Base-by-base conservation (phyloP, 129 eudicot species). In the Pseudognaphalium luteoalbum region DNA sequence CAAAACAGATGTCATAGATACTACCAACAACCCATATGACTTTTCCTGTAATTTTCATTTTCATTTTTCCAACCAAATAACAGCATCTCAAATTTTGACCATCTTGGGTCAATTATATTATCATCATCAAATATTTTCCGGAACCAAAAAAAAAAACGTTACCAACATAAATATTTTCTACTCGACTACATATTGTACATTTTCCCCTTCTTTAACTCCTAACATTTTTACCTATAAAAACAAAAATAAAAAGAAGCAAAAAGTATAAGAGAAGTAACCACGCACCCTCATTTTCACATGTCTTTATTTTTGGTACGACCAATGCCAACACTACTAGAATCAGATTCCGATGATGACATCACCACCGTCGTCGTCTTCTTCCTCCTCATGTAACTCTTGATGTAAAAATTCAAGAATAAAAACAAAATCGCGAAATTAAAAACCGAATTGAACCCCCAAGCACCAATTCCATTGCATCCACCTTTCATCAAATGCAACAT, bases 401-500 rank as follows among this genome's bases (percentile, higher is more conserved):
- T 74, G 54, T 87, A 89, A 77, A 86, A 92, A 81, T 86, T 92
- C 78, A 92, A 29, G 54, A 86, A 82, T 56, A 92, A 76, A 3
- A 86, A 39, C 59, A 89, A 59, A 83, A 89, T 87, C 0, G 85
- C 86, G 7, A 47, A 83, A 35, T 92, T 89, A 20, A 92, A 84
- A 3, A 87, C 89, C 1, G 97, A 92, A 75, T 92, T 92, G 60
- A 89, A 78, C 30, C 85, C 77, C 97, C 96, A 92, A 0, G 96
- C 97, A 17, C 97, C 91, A 17, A 89, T 92, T 21, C 97, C 97
- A 35, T 92, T 92, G 69, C 97, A 92, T 16, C 97, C 97, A 0
- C 97, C 96, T 76, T 86, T 89, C 6, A 86, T 42, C 30, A 83
- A 72, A 37, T 89, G 96, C 63, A 88, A 41, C 25, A 85, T 15